phyloP scores from a whole-genome alignment of 306 rosid genomes.

The Dalbergia cultrata region DNA sequence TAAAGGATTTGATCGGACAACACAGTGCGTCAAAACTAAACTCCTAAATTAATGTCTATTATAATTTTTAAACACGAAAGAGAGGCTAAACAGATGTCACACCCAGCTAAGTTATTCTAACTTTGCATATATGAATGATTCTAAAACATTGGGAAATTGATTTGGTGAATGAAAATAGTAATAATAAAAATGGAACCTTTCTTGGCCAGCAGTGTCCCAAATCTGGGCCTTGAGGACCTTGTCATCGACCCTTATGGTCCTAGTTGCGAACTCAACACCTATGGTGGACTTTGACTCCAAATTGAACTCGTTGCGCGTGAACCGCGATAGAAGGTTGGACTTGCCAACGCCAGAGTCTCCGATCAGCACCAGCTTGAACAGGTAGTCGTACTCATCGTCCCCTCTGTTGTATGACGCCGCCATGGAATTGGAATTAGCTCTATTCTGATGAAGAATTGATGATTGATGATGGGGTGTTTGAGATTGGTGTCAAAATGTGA shows the following conservation, averaged over 20 bases:
- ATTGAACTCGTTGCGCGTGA: slow-evolving; percentile 66
- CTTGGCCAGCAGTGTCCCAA: slow-evolving; percentile 77
- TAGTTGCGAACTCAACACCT: slow-evolving; percentile 67
- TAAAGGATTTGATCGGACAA: too few species aligned
- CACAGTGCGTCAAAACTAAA: too few species aligned
- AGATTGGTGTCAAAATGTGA: slow-evolving; percentile 22
- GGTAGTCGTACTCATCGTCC: slow-evolving; percentile 70
- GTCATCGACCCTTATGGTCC: slow-evolving; percentile 61
- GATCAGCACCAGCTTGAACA: slow-evolving; percentile 65
- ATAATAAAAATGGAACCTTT: slow-evolving; percentile 41
- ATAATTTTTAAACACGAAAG: too few species aligned
- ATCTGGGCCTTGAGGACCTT: slow-evolving; percentile 73
- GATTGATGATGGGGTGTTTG: too few species aligned
- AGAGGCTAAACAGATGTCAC: neutral
- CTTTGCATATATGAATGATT: neutral
- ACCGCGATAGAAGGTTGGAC: slow-evolving; percentile 66
- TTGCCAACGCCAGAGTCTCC: slow-evolving; percentile 74
- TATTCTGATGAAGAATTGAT: too few species aligned
- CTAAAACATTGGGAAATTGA: neutral
- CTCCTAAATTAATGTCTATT: too few species aligned
- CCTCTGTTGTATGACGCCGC: slow-evolving; percentile 51
- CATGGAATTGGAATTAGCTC: too few species aligned
- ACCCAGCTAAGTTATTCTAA: neutral
- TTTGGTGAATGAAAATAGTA: neutral
- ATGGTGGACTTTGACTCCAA: slow-evolving; percentile 70